These are phyloP conservation scores for Solanum bukasovii DNA, from an alignment of 257 asterid genomes.

Conservation along the genomic window DNA sequence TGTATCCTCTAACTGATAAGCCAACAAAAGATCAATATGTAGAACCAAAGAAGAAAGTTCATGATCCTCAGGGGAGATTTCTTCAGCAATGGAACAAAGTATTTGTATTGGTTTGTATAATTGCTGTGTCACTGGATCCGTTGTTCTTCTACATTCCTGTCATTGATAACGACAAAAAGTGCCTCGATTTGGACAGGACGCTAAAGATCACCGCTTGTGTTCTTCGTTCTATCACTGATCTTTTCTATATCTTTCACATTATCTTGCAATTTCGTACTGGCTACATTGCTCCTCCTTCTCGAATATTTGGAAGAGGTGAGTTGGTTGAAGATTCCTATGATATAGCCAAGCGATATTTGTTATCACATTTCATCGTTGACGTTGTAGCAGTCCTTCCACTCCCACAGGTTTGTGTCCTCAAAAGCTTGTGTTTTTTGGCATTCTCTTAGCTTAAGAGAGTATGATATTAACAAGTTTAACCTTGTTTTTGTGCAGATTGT, in stretches of 20 bases:
- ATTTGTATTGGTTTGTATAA: conserved; percentile 32
- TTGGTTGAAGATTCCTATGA: conserved; percentile 37
- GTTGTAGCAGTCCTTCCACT: conserved; percentile 52
- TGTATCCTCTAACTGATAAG: not conserved
- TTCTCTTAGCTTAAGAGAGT: not conserved
- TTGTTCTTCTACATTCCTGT: conserved; percentile 62
- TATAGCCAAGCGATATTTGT: conserved; percentile 44
- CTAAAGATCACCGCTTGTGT: conserved; percentile 36
- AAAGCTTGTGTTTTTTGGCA: not conserved
- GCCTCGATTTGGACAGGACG: conserved; percentile 34
- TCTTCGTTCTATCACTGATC: conserved; percentile 44
- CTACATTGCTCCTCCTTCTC: conserved; percentile 38
- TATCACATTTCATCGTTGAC: conserved; percentile 41
- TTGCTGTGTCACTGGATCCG: conserved; percentile 51
- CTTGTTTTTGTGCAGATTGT: conserved; percentile 23
- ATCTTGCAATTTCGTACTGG: conserved; percentile 57
- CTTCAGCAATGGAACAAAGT: conserved; percentile 51
- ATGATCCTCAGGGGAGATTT: conserved; percentile 48
- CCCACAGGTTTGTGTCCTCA: conserved; percentile 41
- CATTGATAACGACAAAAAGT: conserved; percentile 11
- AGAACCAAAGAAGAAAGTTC: conserved; percentile 6
- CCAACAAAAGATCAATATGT: not conserved
- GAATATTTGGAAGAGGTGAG: conserved; percentile 64
- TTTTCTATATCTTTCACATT: conserved; percentile 48
- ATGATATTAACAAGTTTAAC: not conserved